Evolutionary conservation across 768 basidiomycete genomes (phyloP), one percentile per base, ranked within the genome.

Genomic region (Tricholoma bakamatsutake): DNA sequence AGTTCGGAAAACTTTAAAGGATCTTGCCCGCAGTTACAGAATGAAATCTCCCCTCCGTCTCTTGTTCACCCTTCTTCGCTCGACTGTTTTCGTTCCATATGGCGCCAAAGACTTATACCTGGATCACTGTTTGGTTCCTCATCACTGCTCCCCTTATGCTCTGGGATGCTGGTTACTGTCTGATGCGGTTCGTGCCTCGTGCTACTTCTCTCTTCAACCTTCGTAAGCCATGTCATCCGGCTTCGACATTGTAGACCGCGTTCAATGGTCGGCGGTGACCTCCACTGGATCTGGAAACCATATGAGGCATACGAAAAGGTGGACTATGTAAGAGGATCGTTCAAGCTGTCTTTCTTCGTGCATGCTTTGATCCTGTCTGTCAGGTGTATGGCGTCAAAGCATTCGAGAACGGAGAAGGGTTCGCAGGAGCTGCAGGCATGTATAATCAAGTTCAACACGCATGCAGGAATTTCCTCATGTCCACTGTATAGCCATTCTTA

Each of bases 281-380:
- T 91, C 37, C 81, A 88, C 59, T 92, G 90, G 90, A 81, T 92
- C 53, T 93, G 90, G 90, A 76, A 78, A 53, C 83, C 83, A 2
- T 92, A 92, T 66, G 81, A 77, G 57, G 57, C 81, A 52, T 89
- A 88, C 68, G 85, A 83, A 59, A 72, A 81, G 11, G 67, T 90
- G 24, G 68, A 72, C 63, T 64, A 67, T 57, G 60, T 66, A 56
- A 54, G 70, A 65, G 51, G 27, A 53, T 50, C 28, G 3, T 55
- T 42, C 21, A 24, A 31, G 40, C 7, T 21, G 40, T 50, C 49
- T 55, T 46, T 34, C 42, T 39, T 24, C 49, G 50, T 13, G 30
- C 57, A 28, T 33, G 52, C 30, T 56, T 56, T 27, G 21, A 30
- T 27, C 12, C 55, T 28, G 8, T 57, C 30, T 46, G 43, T 50